phyloP scores from a whole-genome alignment of 306 rosid genomes.

The Hylodesmum podocarpum region DNA sequence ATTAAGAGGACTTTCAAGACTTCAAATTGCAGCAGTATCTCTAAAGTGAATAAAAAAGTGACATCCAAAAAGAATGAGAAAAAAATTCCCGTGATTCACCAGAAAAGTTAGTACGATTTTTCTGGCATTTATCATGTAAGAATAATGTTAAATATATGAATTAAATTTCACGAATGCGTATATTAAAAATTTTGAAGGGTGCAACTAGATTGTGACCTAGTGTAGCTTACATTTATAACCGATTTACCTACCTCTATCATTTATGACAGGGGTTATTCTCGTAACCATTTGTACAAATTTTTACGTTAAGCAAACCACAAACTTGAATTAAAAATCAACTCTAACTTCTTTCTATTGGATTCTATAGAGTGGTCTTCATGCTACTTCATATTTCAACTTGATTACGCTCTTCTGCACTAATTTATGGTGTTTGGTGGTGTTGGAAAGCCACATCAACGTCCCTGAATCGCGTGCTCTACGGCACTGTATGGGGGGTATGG shows the following conservation, averaged over 20 bases:
- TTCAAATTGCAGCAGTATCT: neutral
- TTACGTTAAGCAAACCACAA: constrained; percentile 24
- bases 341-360: constrained; percentile 5
- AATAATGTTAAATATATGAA: neutral
- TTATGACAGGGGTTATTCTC: neutral
- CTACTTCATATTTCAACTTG: constrained; percentile 28
- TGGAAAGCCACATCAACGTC: constrained; percentile 1
- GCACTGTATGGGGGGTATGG: neutral
- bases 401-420: constrained; percentile 16
- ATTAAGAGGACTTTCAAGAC: neutral
- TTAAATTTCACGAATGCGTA: neutral
- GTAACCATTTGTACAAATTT: neutral
- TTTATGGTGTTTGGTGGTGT: constrained; percentile 10
- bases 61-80: neutral
- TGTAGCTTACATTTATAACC: neutral
- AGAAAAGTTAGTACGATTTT: neutral
- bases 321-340: constrained; percentile 29
- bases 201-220: neutral
- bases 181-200: neutral
- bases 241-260: neutral
- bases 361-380: constrained; percentile 33
- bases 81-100: constrained; percentile 28
- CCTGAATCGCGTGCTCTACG: neutral
- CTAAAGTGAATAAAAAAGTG: too few species aligned
- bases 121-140: neutral